These are phyloP conservation scores for Hypomyces perniciosus DNA, from an alignment of 2,329 filamentous ascomycete genomes.

Conservation along the genomic window DNA sequence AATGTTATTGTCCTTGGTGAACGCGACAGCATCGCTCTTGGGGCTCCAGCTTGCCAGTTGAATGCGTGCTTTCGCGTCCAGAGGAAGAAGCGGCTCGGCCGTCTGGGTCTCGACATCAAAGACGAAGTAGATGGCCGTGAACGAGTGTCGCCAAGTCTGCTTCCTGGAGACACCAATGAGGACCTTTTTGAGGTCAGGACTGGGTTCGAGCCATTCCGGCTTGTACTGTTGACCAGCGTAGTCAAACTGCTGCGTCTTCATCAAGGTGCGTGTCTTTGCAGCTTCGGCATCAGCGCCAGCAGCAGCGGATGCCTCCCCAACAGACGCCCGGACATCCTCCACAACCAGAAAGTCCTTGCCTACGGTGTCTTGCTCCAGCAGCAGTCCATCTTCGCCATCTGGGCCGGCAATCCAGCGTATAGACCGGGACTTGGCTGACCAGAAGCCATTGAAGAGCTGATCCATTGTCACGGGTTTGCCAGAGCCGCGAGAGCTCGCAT, in stretches of 20 bases:
- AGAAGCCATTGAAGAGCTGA: conserved; percentile 61
- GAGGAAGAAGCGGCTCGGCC: conserved; percentile 70
- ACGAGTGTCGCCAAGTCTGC: conserved; percentile 87
- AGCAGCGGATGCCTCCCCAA: conserved; percentile 16
- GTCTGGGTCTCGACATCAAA: conserved; percentile 79
- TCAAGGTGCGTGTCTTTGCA: conserved; percentile 60
- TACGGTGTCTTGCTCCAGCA: conserved; percentile 63
- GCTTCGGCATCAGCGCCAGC: conserved; percentile 30
- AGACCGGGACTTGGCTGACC: conserved; percentile 55
- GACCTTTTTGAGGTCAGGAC: conserved; percentile 77
- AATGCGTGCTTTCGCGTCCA: conserved; percentile 56
- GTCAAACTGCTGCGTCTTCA: conserved; percentile 61
- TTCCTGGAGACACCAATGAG: conserved; percentile 67
- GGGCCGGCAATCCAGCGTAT: conserved; percentile 74
- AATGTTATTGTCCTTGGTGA: conserved; percentile 84
- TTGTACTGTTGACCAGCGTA: conserved; percentile 49
- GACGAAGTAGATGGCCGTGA: conserved; percentile 80
- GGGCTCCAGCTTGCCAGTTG: conserved; percentile 91
- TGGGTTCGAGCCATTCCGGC: conserved; percentile 65
- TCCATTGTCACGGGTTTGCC: conserved; percentile 70
- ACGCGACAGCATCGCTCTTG: conserved; percentile 78
- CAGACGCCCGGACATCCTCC: conserved; percentile 65
- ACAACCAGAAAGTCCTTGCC: conserved; percentile 75
- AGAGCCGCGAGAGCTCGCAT: conserved; percentile 56
- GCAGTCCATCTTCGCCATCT: conserved; percentile 72